Conservation (phyloP, 2,329 filamentous ascomycete species). For the Madurella fahalii region DNA sequence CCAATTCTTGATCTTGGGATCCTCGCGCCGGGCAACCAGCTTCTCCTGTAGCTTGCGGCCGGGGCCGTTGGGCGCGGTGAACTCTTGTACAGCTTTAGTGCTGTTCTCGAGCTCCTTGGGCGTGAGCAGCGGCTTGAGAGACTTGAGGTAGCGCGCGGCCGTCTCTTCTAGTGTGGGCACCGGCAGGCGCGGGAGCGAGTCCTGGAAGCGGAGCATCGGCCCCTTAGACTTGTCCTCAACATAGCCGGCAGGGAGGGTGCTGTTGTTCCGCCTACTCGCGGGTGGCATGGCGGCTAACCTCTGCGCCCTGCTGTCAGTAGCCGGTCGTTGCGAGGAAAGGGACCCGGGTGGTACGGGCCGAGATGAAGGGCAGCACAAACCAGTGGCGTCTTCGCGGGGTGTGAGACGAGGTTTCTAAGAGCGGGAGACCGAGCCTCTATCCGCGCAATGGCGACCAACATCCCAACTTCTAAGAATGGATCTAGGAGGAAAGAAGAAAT, state of each 20-base stretch:
- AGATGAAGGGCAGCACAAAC: conserved; percentile 22
- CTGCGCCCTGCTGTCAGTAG: conserved; percentile 16
- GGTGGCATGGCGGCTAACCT: conserved; percentile 48
- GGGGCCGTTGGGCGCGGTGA: conserved; percentile 79
- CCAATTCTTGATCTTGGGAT: conserved; percentile 87
- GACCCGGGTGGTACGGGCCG: not conserved
- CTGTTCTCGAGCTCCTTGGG: conserved; percentile 65
- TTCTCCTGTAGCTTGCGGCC: conserved; percentile 85
- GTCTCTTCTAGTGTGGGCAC: conserved; percentile 82
- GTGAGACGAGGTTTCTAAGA: conserved; percentile 28
- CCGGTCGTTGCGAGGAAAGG: not conserved
- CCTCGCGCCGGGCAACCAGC: conserved; percentile 71
- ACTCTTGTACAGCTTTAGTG: conserved; percentile 81
- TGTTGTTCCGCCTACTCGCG: conserved; percentile 50
- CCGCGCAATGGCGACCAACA: conserved; percentile 36
- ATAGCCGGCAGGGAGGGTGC: conserved; percentile 62
- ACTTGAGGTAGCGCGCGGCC: conserved; percentile 73
- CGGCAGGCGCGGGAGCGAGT: conserved; percentile 75
- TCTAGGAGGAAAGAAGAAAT: conserved; percentile 3
- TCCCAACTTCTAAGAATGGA: conserved; percentile 25
- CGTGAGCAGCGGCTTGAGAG: conserved; percentile 69
- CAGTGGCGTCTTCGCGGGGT: conserved; percentile 26
- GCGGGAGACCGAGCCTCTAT: conserved; percentile 35
- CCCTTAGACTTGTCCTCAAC: conserved; percentile 75
- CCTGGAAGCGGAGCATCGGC: conserved; percentile 78